A percentile compares a stretch with the other conserved stretches of the same genome.
Evolutionary conservation across 257 asterid species (phyloP).

Genomic region (Eustoma russellianum): DNA sequence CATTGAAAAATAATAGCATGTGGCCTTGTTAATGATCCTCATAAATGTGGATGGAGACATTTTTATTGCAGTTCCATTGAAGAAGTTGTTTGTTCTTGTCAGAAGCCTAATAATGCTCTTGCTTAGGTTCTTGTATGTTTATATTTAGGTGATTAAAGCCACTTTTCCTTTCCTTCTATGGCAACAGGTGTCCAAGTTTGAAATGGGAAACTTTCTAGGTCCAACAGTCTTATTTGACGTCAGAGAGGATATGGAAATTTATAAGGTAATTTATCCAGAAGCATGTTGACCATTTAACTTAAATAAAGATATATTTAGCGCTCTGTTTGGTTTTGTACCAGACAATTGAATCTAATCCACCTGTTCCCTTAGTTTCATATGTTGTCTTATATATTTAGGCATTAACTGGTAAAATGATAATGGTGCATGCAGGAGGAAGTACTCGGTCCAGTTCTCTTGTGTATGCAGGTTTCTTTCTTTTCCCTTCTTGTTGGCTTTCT

Average conservation of each 20-base stretch:
- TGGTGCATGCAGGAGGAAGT: slow-evolving; percentile 64
- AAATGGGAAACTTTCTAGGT: slow-evolving; percentile 78
- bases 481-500: not conserved
- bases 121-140: no score
- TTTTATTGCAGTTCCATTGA: no score
- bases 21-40: no score
- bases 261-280: slow-evolving; percentile 34
- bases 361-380: no score
- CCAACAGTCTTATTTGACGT: slow-evolving; percentile 69
- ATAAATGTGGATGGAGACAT: no score
- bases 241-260: slow-evolving; percentile 64
- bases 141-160: not conserved
- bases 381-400: no score
- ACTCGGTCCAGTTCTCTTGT: slow-evolving; percentile 76
- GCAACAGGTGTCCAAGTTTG: slow-evolving; percentile 59
- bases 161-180: slow-evolving; percentile 14
- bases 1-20: no score
- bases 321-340: no score
- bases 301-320: no score
- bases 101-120: no score
- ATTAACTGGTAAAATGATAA: slow-evolving; percentile 7
- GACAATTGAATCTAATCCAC: no score
- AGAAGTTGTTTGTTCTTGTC: no score
- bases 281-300: slow-evolving; percentile 4
- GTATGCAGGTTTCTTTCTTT: slow-evolving; percentile 50